Conservation (phyloP, 805 yeast species). For the Zygoascus flipseniorum region DNA sequence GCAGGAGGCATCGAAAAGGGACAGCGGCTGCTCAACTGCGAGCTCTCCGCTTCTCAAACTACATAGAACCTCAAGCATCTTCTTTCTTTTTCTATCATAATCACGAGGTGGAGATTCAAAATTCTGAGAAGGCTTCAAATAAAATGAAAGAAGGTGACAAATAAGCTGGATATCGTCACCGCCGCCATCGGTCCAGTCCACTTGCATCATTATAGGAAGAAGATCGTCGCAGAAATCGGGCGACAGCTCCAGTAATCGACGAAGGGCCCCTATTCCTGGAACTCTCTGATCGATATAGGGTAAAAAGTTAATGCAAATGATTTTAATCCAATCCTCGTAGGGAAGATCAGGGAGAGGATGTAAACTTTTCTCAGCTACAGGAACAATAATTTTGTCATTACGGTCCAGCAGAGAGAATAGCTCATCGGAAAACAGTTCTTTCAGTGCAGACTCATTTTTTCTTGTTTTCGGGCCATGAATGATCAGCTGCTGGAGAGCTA, state of each 20-base stretch:
- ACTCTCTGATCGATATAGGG: neutral
- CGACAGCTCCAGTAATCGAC: neutral
- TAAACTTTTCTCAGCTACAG: neutral
- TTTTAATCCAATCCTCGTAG: neutral
- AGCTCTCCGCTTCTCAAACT: neutral
- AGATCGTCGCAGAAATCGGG: neutral
- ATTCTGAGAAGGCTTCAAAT: neutral
- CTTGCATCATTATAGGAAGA: neutral
- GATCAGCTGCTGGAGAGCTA: neutral
- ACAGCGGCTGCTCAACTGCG: neutral
- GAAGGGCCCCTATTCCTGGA: neutral
- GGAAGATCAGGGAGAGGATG: constrained; percentile 2
- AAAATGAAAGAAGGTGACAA: neutral
- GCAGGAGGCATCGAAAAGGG: constrained; percentile 9
- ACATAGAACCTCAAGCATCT: neutral
- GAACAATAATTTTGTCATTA: neutral
- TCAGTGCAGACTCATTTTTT: neutral
- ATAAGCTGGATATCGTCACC: neutral
- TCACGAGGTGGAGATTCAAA: neutral
- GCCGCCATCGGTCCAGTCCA: neutral
- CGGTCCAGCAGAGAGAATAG: neutral
- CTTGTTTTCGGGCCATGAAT: neutral
- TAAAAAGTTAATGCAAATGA: neutral
- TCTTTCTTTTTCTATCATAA: neutral
- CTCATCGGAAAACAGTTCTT: neutral